Percentiles rank a stretch among this genome's conserved stretches.
phyloP scores from a whole-genome alignment of 2,329 filamentous ascomycete genomes.

The Coniochaeta sp. region DNA sequence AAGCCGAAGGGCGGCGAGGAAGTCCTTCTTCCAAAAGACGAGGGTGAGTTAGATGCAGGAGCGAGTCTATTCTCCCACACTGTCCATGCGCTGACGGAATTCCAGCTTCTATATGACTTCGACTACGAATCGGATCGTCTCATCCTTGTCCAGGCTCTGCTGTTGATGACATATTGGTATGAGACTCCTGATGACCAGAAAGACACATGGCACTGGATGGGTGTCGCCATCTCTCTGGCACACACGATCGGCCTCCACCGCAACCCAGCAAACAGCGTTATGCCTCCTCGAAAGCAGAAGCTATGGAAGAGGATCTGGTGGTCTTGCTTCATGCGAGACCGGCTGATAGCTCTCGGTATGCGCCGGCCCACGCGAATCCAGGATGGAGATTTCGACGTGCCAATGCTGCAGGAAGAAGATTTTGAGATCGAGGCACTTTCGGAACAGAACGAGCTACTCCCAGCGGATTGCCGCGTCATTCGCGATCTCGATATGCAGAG shows the following conservation, averaged over 20 bases:
- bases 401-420: conserved; percentile 77
- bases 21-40: conserved; percentile 82
- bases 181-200: conserved; percentile 96
- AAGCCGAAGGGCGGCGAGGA: conserved; percentile 73
- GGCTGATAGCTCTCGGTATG: conserved; percentile 89
- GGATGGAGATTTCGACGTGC: conserved; percentile 87
- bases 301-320: conserved; percentile 97
- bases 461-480: conserved; percentile 62
- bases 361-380: conserved; percentile 86
- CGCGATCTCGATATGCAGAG: conserved; percentile 67
- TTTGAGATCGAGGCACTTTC: conserved; percentile 71
- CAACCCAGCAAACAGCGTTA: conserved; percentile 68
- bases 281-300: conserved; percentile 66
- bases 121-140: conserved; percentile 91
- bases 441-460: conserved; percentile 60
- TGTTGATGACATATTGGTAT: conserved; percentile 97
- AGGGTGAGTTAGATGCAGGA: conserved; percentile 50
- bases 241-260: conserved; percentile 91
- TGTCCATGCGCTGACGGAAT: conserved; percentile 1
- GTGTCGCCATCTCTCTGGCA: conserved; percentile 84
- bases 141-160: conserved; percentile 76
- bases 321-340: conserved; percentile 94
- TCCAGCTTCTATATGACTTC: conserved; percentile 80
- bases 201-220: conserved; percentile 99
- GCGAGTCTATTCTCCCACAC: background rate